Percentiles rank a stretch among this genome's conserved stretches.
Evolutionary conservation across 2,329 filamentous ascomycete genomes (phyloP).

Genomic region (Fusarium nodosum): DNA sequence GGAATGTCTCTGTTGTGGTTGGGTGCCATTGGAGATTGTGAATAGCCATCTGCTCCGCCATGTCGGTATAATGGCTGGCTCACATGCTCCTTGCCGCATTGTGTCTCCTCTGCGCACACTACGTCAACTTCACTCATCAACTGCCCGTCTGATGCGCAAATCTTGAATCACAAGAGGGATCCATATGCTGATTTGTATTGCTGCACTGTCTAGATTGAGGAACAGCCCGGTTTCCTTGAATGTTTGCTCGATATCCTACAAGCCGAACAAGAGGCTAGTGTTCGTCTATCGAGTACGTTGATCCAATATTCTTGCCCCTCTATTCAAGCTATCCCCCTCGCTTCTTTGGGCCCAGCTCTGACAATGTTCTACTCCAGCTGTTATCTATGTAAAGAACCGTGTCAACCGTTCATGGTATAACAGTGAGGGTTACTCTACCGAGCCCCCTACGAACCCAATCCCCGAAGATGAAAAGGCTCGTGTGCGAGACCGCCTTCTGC

Average conservation of each 20-base stretch:
- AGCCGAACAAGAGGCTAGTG: constrained; percentile 84
- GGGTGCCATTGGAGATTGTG: background rate
- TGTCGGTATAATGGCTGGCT: background rate
- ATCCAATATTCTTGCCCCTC: constrained; percentile 22
- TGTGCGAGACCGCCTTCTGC: constrained; percentile 89
- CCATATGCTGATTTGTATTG: constrained; percentile 41
- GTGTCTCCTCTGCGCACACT: constrained; percentile 28
- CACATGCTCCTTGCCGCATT: constrained; percentile 6
- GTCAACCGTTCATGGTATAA: constrained; percentile 92
- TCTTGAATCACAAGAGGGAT: constrained; percentile 6
- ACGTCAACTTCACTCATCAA: constrained; percentile 25
- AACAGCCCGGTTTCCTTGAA: constrained; percentile 89
- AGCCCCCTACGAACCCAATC: constrained; percentile 71
- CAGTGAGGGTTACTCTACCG: constrained; percentile 78
- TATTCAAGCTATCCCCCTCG: constrained; percentile 42
- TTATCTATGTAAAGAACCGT: constrained; percentile 98
- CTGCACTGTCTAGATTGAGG: constrained; percentile 77
- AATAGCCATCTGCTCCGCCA: constrained; percentile 1
- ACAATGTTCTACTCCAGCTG: constrained; percentile 69
- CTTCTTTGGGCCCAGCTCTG: constrained; percentile 35
- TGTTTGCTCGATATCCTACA: constrained; percentile 92
- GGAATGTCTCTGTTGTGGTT: constrained; percentile 19
- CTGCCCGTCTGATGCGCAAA: constrained; percentile 38
- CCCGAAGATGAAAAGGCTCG: constrained; percentile 89
- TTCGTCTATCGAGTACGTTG: constrained; percentile 87